A percentile compares a stretch with the other conserved stretches of the same genome.
These are phyloP conservation scores for Volutella citrinella DNA, from an alignment of 2,329 filamentous ascomycete species.

Conservation along the genomic window DNA sequence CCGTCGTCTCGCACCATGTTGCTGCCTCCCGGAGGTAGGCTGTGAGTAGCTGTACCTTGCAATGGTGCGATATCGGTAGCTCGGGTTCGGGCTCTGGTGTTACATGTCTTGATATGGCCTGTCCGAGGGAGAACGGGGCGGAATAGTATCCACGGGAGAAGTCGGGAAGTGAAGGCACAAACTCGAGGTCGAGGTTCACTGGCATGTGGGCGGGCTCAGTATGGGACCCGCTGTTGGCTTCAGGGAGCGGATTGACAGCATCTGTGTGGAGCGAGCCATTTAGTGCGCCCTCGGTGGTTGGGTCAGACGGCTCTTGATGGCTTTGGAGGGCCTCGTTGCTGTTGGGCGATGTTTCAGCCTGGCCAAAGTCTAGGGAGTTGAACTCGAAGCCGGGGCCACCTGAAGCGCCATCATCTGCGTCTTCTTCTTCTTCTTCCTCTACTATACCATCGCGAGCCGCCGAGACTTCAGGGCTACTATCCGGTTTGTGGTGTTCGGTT, in stretches of 20 bases:
- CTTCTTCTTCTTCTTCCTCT: not conserved
- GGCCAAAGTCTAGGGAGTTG: no score
- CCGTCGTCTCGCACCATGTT: conserved; percentile 12
- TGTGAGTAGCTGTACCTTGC: not conserved
- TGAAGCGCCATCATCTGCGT: not conserved
- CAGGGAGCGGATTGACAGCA: no score
- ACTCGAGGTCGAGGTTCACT: no score
- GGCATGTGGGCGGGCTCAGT: no score
- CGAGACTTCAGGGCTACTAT: not conserved
- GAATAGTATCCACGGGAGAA: not conserved
- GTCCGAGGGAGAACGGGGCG: not conserved
- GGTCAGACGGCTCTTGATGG: not conserved
- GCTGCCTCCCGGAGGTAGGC: conserved; percentile 5
- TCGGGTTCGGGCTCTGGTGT: not conserved
- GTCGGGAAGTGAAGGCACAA: not conserved
- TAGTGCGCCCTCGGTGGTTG: no score
- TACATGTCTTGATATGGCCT: not conserved
- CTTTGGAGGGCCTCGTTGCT: no score
- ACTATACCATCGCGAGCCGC: not conserved
- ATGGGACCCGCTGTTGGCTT: no score
- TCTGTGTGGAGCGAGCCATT: no score
- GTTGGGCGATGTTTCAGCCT: no score
- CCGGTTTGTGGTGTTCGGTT: not conserved
- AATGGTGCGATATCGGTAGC: not conserved
- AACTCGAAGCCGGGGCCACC: no score